Evolutionary conservation across 352 stramenopile species (phyloP), one percentile per base, ranked within the genome.

Genomic region (Phytophthora ramorum): DNA sequence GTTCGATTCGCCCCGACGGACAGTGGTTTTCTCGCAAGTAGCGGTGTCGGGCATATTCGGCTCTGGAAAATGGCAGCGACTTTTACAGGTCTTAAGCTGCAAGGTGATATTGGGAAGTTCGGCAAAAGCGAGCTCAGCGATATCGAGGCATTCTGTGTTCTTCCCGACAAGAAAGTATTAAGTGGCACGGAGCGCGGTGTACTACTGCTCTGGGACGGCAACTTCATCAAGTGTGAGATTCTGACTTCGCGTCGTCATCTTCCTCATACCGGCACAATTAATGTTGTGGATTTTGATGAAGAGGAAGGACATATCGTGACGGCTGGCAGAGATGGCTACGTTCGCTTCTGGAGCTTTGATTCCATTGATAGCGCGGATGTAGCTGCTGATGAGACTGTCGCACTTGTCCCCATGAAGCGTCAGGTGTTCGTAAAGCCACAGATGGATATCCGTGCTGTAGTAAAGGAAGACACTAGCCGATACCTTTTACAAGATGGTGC

Each of bases 11-110:
- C 90, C 3, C 87, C 85, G 4, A 77, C 77, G 13, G 90, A 98
- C 65, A 89, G 80, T n/a, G 92, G 92, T 7, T 93, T 96, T 54
- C 79, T 98, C 20, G 95, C 90, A 9, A 98, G 95, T 0, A 97
- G 87, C 43, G 96, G 95, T 44, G 92, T 96, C 2, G 94, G 93
- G 2, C 95, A 98, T 68, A 97, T 98, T 63, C 91, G 95, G 3
- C 97, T 98, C 68, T 98, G 95, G 96, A 95, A 95, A 59, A 98
- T 98, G 92, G 93, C 96, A 30, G 81, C 81, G n/a, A 98, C 95
- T 28, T 98, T 98, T 63, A 98, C 96, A 9, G 95, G 96, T 3
- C 78, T 98, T 7, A 98, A 98, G 75, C 71, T 98, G 26, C 93
- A 98, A 78, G 96, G 96, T 9, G 91, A 97, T 53, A 98, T 98